Conservation (phyloP, 331 rosid species). For the Erythrophleum ivorense region DNA sequence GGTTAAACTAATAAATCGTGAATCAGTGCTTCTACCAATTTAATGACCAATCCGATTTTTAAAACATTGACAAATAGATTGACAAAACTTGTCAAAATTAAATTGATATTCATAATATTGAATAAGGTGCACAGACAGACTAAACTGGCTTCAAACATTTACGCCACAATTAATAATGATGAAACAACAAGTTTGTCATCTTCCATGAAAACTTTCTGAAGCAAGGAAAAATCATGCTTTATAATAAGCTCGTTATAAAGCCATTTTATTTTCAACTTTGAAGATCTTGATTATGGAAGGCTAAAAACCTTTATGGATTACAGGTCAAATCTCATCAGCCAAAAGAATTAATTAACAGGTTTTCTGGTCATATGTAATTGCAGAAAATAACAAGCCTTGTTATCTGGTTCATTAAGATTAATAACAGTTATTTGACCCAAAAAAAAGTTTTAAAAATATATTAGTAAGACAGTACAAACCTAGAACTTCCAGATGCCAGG, state of each 20-base stretch:
- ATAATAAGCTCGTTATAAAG: neutral
- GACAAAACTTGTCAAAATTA: neutral
- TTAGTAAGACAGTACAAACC: constrained; percentile 52
- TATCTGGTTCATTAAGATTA: neutral
- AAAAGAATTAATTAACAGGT: neutral
- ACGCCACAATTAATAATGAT: neutral
- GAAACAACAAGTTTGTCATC: neutral
- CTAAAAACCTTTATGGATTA: neutral
- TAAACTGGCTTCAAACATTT: neutral
- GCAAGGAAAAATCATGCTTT: neutral
- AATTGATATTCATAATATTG: neutral
- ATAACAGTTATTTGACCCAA: neutral
- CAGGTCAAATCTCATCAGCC: neutral
- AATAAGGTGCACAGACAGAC: neutral
- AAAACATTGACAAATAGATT: neutral
- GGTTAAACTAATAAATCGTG: too few species aligned
- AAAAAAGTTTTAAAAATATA: neutral
- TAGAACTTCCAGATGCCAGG: constrained; percentile 89
- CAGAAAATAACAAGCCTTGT: constrained; percentile 9
- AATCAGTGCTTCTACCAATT: too few species aligned
- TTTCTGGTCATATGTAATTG: neutral
- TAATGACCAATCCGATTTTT: too few species aligned
- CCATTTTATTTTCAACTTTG: neutral
- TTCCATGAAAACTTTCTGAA: neutral
- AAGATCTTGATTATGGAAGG: constrained; percentile 1